phyloP scores from a whole-genome alignment of 1,284 basidiomycete species.

The Dichomitus squalens region DNA sequence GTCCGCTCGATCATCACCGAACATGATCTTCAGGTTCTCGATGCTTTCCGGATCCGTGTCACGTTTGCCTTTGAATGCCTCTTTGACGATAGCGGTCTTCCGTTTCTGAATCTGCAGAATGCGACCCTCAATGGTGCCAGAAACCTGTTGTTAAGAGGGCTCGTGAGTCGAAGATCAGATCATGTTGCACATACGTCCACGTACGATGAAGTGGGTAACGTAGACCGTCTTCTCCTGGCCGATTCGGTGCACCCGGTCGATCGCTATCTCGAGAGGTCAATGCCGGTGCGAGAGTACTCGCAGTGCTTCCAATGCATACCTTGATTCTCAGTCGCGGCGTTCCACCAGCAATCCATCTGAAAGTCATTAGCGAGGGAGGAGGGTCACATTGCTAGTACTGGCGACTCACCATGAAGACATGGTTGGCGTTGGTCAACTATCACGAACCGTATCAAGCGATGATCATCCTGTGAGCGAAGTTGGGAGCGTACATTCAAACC shows the following conservation, averaged over 20 bases:
- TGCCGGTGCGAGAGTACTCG: slow-evolving; percentile 28
- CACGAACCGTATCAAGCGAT: not conserved
- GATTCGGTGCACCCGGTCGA: slow-evolving; percentile 81
- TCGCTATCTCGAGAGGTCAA: slow-evolving; percentile 45
- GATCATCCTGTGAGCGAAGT: not conserved
- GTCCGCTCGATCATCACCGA: slow-evolving; percentile 39
- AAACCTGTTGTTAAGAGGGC: slow-evolving; percentile 46
- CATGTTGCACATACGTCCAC: slow-evolving; percentile 26
- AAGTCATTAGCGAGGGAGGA: not conserved
- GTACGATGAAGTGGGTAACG: slow-evolving; percentile 89
- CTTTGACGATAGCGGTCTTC: slow-evolving; percentile 84
- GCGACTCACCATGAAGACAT: slow-evolving; percentile 81
- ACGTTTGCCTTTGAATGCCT: slow-evolving; percentile 65
- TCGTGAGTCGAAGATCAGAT: not conserved
- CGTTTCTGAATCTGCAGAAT: slow-evolving; percentile 89
- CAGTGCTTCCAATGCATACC: slow-evolving; percentile 46
- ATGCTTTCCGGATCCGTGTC: slow-evolving; percentile 66
- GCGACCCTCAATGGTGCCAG: slow-evolving; percentile 77
- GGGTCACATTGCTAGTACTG: not conserved
- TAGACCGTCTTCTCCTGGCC: slow-evolving; percentile 86
- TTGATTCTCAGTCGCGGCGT: slow-evolving; percentile 88
- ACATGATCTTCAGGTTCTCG: slow-evolving; percentile 79
- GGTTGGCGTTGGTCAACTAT: slow-evolving; percentile 74
- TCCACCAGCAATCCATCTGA: slow-evolving; percentile 97
- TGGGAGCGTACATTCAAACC: slow-evolving; percentile 72